Base-by-base conservation (phyloP, 2,329 filamentous ascomycete species). In the Cadophora gregata region DNA sequence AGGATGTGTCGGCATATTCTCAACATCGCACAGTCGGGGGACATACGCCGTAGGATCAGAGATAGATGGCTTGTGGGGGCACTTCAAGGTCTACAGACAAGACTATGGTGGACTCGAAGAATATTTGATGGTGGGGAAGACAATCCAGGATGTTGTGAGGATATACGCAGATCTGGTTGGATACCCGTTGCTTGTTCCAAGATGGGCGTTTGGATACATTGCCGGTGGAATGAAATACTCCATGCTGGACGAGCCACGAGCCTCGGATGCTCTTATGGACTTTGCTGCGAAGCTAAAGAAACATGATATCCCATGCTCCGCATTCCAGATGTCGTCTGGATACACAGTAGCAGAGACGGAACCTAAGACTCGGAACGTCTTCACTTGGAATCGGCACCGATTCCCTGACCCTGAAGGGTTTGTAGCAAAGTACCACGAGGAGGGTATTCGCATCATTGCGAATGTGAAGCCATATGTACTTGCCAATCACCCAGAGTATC, bases 401-500 rank as follows among this genome's bases (percentile, higher is more conserved):
- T 93, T 93, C 74, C 89, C 90, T 0, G 84, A 92, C 62, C 90
- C 90, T 0, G 83, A 88, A 63, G 85, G 78, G 0, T 92, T 89
- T 77, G 84, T 89, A 36, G 79, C 82, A 10, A 83, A 86, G 55
- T 90, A 87, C 69, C 89, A 90, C 73, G 79, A 80, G 47, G 82
- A 85, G 21, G 90, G 90, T 0, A 89, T 93, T 69, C 82, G 90
- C 0, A 79, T 92, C 9, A 83, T 93, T 45, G 87, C 88, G 24
- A 93, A 93, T 69, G 86, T 93, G 70, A 93, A 93, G 77, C 90
- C 90, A 0, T 93, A 92, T 73, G 81, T 93, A 0, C 80, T 93
- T 1, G 83, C 79, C 0, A 90, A 80, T 31, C 90, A 93, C 69
- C 90, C 90, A 0, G 87, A 87, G 59, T 92, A 92, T 71, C 70